These are phyloP conservation scores for Globisporangium sylvaticum DNA, from an alignment of 352 stramenopile genomes.

Conservation along the genomic window DNA sequence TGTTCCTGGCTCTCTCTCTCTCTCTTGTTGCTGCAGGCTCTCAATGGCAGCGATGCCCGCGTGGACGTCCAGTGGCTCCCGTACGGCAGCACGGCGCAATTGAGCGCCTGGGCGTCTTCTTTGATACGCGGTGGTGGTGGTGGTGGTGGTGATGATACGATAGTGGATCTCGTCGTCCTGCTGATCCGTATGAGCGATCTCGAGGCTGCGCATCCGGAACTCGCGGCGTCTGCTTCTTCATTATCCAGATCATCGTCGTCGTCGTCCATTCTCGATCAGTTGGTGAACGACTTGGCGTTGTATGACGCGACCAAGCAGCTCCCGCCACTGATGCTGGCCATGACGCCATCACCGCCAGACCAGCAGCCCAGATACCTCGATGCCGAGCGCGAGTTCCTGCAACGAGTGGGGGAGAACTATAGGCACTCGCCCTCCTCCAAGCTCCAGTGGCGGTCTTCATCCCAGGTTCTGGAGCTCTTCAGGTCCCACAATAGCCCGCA, in stretches of 20 bases:
- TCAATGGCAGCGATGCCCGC: constrained; percentile 24
- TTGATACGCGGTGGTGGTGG: background rate
- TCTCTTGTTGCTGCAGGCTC: constrained; percentile 17
- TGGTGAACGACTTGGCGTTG: constrained; percentile 22
- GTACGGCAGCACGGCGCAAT: constrained; percentile 43
- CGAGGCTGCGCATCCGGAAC: constrained; percentile 48
- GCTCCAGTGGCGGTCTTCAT: constrained; percentile 23
- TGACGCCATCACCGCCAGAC: constrained; percentile 30
- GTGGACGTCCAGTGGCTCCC: constrained; percentile 44
- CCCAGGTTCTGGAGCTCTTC: constrained; percentile 25
- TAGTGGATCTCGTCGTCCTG: constrained; percentile 44
- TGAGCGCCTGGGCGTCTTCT: constrained; percentile 26
- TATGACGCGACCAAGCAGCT: constrained; percentile 21
- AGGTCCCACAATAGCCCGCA: constrained; percentile 17
- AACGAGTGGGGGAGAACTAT: constrained; percentile 20
- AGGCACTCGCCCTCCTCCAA: background rate
- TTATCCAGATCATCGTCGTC: background rate
- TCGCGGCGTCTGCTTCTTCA: constrained; percentile 14
- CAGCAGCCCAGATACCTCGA: constrained; percentile 13
- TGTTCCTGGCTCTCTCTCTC: background rate
- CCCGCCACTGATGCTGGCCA: constrained; percentile 30
- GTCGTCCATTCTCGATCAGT: constrained; percentile 13
- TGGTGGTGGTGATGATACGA: too few species aligned
- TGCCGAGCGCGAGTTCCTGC: constrained; percentile 13
- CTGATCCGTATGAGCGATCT: constrained; percentile 61